Evolutionary conservation across 768 basidiomycete genomes (phyloP).

Genomic region (Albatrellus ellisii): DNA sequence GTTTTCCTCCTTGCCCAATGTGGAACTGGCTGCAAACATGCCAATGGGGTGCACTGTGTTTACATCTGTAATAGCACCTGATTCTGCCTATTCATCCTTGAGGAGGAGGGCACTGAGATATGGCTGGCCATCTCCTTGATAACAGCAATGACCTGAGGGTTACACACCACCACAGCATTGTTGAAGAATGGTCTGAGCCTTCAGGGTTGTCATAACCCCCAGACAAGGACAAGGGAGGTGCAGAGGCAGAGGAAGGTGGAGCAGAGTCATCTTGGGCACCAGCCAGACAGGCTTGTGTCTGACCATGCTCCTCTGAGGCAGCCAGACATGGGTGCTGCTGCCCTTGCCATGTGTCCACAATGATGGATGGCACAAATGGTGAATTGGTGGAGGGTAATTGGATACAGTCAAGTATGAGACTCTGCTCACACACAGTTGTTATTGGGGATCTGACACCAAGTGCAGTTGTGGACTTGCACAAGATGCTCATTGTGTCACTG

Average conservation of each 20-base stretch:
- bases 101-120: conserved; percentile 95
- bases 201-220: conserved; percentile 25
- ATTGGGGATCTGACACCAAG: not conserved
- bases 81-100: conserved; percentile 87
- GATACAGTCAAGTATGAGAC: conserved; percentile 1
- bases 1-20: conserved; percentile 43
- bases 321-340: too few relatives aligned
- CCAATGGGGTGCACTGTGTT: conserved; percentile 87
- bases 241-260: conserved; percentile 19
- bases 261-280: conserved; percentile 3
- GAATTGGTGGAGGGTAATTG: not conserved
- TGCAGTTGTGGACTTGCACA: not conserved
- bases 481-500: conserved; percentile 1
- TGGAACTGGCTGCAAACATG: conserved; percentile 58
- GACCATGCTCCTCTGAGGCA: not conserved
- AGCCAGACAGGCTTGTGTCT: conserved; percentile 4
- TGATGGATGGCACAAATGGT: not conserved
- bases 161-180: conserved; percentile 90
- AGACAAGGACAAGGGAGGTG: conserved; percentile 29
- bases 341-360: not conserved
- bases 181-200: conserved; percentile 51
- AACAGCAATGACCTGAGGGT: conserved; percentile 82
- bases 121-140: conserved; percentile 96
- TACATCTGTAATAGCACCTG: conserved; percentile 81
- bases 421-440: not conserved